Conservation (phyloP, 139 green algal genomes). For the Closterium sp. region DNA sequence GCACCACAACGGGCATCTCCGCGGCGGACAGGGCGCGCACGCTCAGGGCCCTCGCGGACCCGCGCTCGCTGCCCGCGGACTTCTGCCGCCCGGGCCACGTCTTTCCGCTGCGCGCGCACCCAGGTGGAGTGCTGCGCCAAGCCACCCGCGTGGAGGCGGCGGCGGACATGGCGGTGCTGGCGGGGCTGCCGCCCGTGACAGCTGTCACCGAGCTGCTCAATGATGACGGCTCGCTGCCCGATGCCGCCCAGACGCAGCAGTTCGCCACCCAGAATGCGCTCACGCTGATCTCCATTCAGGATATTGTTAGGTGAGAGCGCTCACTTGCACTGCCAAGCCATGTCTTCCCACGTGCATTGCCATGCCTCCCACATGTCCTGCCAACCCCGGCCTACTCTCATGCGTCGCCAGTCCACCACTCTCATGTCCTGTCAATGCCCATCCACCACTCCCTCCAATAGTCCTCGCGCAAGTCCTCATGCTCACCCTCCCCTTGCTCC, state of each 20-base stretch:
- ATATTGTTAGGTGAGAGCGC: conserved; percentile 31
- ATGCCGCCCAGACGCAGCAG: neutral
- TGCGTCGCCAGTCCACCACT: neutral
- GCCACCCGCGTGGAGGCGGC: conserved; percentile 89
- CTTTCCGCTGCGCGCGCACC: conserved; percentile 79
- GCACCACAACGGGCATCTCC: conserved; percentile 91
- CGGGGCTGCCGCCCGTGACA: conserved; percentile 80
- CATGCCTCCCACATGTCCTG: too few relatives aligned
- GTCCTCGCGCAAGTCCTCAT: neutral
- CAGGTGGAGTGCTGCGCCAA: conserved; percentile 68
- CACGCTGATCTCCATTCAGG: conserved; percentile 83
- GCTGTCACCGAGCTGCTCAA: conserved; percentile 94
- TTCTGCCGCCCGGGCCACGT: conserved; percentile 93
- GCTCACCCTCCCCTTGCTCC: neutral
- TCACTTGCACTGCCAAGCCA: neutral
- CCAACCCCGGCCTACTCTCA: too few relatives aligned
- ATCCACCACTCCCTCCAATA: neutral
- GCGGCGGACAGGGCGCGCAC: conserved; percentile 84
- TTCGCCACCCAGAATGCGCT: conserved; percentile 80
- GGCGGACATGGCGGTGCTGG: conserved; percentile 84
- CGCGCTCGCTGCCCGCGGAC: conserved; percentile 52
- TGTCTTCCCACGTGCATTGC: too few relatives aligned
- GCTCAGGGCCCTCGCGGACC: conserved; percentile 73
- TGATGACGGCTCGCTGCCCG: conserved; percentile 71
- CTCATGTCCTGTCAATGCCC: neutral